Evolutionary conservation across 2,329 filamentous ascomycete species (phyloP), one percentile per base, ranked within the genome.

Genomic region (Tolypocladium inflatum): DNA sequence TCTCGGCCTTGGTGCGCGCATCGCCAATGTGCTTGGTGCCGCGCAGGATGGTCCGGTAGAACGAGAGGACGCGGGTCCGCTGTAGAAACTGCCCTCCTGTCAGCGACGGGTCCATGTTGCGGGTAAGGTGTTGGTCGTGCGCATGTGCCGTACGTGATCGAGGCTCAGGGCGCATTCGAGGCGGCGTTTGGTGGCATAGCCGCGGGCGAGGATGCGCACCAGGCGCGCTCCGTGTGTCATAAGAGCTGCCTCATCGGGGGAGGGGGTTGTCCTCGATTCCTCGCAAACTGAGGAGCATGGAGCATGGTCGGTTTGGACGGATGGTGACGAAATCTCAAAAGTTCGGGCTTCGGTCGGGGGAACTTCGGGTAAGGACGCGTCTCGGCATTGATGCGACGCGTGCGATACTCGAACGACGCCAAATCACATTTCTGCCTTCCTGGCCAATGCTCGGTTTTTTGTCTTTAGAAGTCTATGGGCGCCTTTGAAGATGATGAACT

Each of bases 11-110:
- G 6, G 81, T 81, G 3, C 64, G 69, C 9, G 73, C 66, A 64
- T 87, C 81, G 19, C 63, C 57, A 58, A 87, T 85, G 58, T 70
- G 73, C 39, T 72, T 71, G 2, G 80, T 83, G 60, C 78, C 78
- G 30, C 84, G 80, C 39, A 86, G 67, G 57, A 87, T 80, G 21
- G 72, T 75, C 41, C 84, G 77, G 69, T 86, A 87, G 51, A 87
- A 73, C 0, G 81, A 74, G 26, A 87, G 66, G 6, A 76, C 82
- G 58, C 78, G 78, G 9, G 74, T 68, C 41, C 84, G 74, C 65
- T 85, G 82, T 55, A 87, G 73, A 59, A 87, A 87, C 83, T 86
- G 57, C 1, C 11, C 5, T 17, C 11, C 2, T n/a, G 21, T 57
- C 11, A 61, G 55, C 19, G 37, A 37, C n/a, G n/a, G 35, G 35